phyloP scores from a whole-genome alignment of 495 filamentous ascomycete genomes.

The Penicillium waksmanii region DNA sequence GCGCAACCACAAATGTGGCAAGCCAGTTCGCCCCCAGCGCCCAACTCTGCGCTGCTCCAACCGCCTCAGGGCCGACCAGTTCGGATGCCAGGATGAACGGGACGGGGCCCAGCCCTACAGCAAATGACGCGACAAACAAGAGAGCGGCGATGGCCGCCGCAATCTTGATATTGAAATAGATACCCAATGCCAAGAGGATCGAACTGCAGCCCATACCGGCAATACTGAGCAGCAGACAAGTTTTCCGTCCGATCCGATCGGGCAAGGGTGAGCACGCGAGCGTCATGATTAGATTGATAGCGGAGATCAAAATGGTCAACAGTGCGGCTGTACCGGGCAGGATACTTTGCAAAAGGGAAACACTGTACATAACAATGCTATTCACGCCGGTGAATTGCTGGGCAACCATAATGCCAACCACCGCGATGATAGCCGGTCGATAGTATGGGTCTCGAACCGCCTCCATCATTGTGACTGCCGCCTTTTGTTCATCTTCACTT shows the following conservation, averaged over 20 bases:
- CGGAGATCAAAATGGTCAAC: slow-evolving; percentile 82
- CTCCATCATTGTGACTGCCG: slow-evolving; percentile 66
- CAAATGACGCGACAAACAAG: slow-evolving; percentile 86
- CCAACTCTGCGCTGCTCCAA: slow-evolving; percentile 85
- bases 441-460: slow-evolving; percentile 66
- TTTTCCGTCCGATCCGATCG: slow-evolving; percentile 84
- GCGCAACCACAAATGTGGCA: slow-evolving; percentile 87
- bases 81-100: slow-evolving; percentile 93
- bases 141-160: slow-evolving; percentile 80
- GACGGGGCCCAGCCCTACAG: slow-evolving; percentile 87
- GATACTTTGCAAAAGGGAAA: slow-evolving; percentile 77
- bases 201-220: slow-evolving; percentile 79
- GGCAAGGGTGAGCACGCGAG: slow-evolving; percentile 78
- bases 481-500: slow-evolving; percentile 29
- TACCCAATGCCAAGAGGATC: slow-evolving; percentile 73
- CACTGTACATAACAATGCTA: slow-evolving; percentile 97
- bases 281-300: slow-evolving; percentile 84
- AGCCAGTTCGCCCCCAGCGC: slow-evolving; percentile 86
- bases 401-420: slow-evolving; percentile 87
- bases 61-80: slow-evolving; percentile 83
- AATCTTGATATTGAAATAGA: slow-evolving; percentile 66
- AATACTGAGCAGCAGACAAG: slow-evolving; percentile 78
- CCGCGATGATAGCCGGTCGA: slow-evolving; percentile 78
- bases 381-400: slow-evolving; percentile 96
- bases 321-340: slow-evolving; percentile 76